Evolutionary conservation across 2,329 filamentous ascomycete genomes (phyloP).

Genomic region (Neopestalotiopsis clavispora): DNA sequence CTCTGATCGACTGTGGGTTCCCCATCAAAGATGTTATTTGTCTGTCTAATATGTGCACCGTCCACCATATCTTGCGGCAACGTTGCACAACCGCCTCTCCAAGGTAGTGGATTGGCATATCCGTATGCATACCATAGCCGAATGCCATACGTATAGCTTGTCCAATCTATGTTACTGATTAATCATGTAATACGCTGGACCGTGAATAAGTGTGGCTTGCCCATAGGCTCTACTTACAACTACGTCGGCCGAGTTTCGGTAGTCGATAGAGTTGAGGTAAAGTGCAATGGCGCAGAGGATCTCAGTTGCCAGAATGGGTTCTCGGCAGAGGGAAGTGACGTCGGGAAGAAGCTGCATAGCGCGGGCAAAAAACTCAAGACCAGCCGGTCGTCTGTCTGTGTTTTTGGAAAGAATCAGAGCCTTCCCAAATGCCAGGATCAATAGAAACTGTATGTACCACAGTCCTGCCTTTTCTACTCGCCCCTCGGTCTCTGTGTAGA

Average conservation of each 20-base stretch:
- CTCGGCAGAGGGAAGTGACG: slow-evolving; percentile 41
- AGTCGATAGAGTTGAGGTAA: slow-evolving; percentile 57
- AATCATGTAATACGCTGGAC: background rate
- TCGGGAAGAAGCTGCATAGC: slow-evolving; percentile 50
- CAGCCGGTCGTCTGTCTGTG: slow-evolving; percentile 45
- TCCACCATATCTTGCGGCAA: slow-evolving; percentile 58
- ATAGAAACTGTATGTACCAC: slow-evolving; percentile 58
- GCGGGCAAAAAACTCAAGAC: slow-evolving; percentile 50
- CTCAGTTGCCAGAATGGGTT: slow-evolving; percentile 52
- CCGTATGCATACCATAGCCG: slow-evolving; percentile 55
- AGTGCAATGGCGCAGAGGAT: slow-evolving; percentile 56
- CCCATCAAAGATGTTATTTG: slow-evolving; percentile 60
- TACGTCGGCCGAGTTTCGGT: slow-evolving; percentile 49
- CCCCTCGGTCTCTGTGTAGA: slow-evolving; percentile 40
- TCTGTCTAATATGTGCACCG: slow-evolving; percentile 56
- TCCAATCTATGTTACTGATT: slow-evolving; percentile 43
- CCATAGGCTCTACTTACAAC: slow-evolving; percentile 37
- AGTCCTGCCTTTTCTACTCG: slow-evolving; percentile 30
- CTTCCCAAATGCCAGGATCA: slow-evolving; percentile 60
- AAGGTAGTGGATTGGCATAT: slow-evolving; percentile 49
- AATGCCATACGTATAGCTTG: slow-evolving; percentile 56
- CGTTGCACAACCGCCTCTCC: slow-evolving; percentile 47
- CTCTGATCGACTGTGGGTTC: slow-evolving; percentile 50
- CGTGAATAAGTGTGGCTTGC: no score
- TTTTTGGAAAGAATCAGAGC: slow-evolving; percentile 48